Evolutionary conservation across 257 asterid species (phyloP).

Genomic region (Galeopsis tetrahit): DNA sequence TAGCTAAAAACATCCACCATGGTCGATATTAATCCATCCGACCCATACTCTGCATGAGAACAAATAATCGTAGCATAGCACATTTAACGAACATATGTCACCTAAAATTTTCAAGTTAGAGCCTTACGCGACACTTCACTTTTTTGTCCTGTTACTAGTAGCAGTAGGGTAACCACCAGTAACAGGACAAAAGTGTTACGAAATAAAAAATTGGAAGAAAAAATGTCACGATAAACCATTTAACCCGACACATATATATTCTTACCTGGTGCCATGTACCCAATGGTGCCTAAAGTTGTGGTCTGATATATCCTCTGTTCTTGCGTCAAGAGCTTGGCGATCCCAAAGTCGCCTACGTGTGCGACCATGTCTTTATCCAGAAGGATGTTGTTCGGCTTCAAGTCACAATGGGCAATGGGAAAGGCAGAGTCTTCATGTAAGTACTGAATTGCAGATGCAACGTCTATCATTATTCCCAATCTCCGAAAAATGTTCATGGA

Average conservation of each 20-base stretch:
- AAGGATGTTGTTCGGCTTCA: conserved; percentile 30
- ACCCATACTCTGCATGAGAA: conserved; percentile 10
- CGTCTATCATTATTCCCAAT: conserved; percentile 21
- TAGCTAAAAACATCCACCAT: conserved; percentile 20
- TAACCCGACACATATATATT: not conserved
- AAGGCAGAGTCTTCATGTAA: not conserved
- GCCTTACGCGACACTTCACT: too few relatives aligned
- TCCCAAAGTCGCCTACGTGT: conserved; percentile 28
- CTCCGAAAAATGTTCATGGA: conserved; percentile 2
- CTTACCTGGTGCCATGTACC: conserved; percentile 21
- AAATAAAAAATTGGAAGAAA: too few relatives aligned
- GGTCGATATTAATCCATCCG: conserved; percentile 7
- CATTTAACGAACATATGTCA: not conserved
- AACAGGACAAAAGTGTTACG: too few relatives aligned
- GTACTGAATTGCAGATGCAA: conserved; percentile 24
- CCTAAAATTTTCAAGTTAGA: too few relatives aligned
- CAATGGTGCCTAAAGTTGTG: conserved; percentile 7
- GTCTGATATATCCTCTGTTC: conserved; percentile 2
- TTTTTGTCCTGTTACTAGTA: too few relatives aligned
- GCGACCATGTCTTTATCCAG: conserved; percentile 28
- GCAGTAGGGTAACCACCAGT: too few relatives aligned
- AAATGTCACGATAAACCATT: too few relatives aligned
- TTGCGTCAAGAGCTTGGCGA: conserved; percentile 23
- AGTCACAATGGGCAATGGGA: conserved; percentile 24
- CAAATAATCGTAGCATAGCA: not conserved